These are phyloP conservation scores for Pestalotiopsis sp. DNA, from an alignment of 2,329 filamentous ascomycete species.

Conservation along the genomic window DNA sequence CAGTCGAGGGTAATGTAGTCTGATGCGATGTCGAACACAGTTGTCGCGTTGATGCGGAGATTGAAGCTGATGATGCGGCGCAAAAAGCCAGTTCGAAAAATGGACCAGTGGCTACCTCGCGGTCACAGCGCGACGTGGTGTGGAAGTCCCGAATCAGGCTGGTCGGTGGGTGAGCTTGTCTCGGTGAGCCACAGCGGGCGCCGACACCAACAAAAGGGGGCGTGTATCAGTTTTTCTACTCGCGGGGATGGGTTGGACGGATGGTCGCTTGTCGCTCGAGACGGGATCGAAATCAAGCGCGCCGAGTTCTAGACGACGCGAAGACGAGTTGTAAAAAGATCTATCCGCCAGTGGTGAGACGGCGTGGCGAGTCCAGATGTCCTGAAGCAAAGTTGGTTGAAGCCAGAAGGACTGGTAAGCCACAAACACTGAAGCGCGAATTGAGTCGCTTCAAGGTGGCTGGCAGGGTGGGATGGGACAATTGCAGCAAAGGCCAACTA, in stretches of 20 bases:
- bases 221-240: neutral
- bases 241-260: too few species aligned
- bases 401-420: neutral
- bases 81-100: constrained; percentile 9
- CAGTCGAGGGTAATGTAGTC: neutral
- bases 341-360: neutral
- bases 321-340: neutral
- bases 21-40: neutral
- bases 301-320: neutral
- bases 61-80: constrained; percentile 8
- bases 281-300: neutral
- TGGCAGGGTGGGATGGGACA: neutral
- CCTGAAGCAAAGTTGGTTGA: neutral
- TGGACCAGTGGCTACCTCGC: neutral
- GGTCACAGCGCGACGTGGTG: constrained; percentile 4
- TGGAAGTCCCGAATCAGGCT: constrained; percentile 2
- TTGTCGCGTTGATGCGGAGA: neutral
- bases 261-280: constrained; percentile 3
- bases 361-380: neutral
- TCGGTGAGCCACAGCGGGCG: constrained; percentile 10
- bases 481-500: neutral
- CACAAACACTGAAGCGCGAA: neutral
- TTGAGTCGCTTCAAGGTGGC: neutral
- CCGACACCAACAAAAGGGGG: constrained; percentile 6
- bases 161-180: constrained; percentile 9